A percentile compares a stretch with the other conserved stretches of the same genome.
phyloP scores from a whole-genome alignment of 345 rosid genomes.

The Gossypium mustelinum region DNA sequence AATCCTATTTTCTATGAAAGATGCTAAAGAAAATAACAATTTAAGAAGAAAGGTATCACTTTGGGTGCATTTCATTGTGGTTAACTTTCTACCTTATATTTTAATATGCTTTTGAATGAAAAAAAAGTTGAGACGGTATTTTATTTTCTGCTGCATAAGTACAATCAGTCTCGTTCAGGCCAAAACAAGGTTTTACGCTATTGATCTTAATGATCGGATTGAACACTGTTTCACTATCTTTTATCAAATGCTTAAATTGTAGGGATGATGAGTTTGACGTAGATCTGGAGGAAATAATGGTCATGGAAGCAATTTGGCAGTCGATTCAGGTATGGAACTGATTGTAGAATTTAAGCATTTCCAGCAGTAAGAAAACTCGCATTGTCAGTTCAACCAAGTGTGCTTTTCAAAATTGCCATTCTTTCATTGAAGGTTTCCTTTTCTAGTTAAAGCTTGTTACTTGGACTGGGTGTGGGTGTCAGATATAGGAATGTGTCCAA shows the following conservation, averaged over 20 bases:
- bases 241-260: constrained; percentile 21
- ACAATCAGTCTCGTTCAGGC: not conserved
- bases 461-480: not conserved
- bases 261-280: constrained; percentile 89
- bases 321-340: constrained; percentile 62
- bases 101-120: not conserved
- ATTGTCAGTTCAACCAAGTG: not conserved
- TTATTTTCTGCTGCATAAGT: not conserved
- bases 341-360: not conserved
- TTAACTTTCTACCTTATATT: not conserved
- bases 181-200: not conserved
- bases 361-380: not conserved
- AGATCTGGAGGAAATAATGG: constrained; percentile 96
- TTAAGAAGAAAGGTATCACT: not conserved
- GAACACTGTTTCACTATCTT: not conserved
- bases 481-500: not conserved
- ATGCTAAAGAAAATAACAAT: not conserved
- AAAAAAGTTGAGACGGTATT: not conserved
- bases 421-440: not conserved
- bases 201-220: not conserved
- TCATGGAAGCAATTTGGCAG: constrained; percentile 96
- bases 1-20: constrained; percentile 3
- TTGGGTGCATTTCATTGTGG: not conserved
- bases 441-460: too few species aligned
- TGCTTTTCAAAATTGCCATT: not conserved